Conservation (phyloP, 768 basidiomycete species). For the Hericium rajendrae region DNA sequence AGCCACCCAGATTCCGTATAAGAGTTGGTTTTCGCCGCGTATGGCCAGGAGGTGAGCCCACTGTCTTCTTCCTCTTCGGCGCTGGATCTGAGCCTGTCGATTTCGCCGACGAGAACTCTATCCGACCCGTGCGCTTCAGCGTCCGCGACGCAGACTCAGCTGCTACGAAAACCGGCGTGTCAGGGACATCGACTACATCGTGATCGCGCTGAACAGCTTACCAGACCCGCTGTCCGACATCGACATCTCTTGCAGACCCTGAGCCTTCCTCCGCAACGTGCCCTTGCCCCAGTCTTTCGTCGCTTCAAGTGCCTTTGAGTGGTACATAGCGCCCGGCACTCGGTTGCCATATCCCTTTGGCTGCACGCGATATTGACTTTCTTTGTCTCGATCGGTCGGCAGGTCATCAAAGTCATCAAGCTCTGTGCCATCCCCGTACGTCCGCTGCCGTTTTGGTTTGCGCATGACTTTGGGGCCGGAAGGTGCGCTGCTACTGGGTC, state of each 20-base stretch:
- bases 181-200: conserved; percentile 16
- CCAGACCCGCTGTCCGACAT: conserved; percentile 31
- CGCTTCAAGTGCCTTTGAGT: conserved; percentile 26
- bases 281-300: conserved; percentile 39
- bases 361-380: conserved; percentile 63
- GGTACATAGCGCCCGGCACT: conserved; percentile 43
- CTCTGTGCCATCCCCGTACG: conserved; percentile 85
- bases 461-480: conserved; percentile 58
- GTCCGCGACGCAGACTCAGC: conserved; percentile 14
- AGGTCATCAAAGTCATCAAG: conserved; percentile 84
- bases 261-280: conserved; percentile 45
- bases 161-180: background rate
- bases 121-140: conserved; percentile 46
- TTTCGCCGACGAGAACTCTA: conserved; percentile 40
- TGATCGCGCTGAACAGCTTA: background rate
- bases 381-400: conserved; percentile 76
- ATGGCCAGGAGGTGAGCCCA: conserved; percentile 33
- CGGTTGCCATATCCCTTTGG: conserved; percentile 62
- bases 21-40: conserved; percentile 75
- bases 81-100: conserved; percentile 15
- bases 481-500: conserved; percentile 30
- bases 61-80: conserved; percentile 41
- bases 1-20: conserved; percentile 73
- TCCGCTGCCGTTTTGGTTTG: conserved; percentile 65
- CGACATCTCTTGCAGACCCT: conserved; percentile 23